A percentile compares a stretch with the other conserved stretches of the same genome.
These are phyloP conservation scores for Xylariales sp. DNA, from an alignment of 2,329 filamentous ascomycete genomes.

Conservation along the genomic window DNA sequence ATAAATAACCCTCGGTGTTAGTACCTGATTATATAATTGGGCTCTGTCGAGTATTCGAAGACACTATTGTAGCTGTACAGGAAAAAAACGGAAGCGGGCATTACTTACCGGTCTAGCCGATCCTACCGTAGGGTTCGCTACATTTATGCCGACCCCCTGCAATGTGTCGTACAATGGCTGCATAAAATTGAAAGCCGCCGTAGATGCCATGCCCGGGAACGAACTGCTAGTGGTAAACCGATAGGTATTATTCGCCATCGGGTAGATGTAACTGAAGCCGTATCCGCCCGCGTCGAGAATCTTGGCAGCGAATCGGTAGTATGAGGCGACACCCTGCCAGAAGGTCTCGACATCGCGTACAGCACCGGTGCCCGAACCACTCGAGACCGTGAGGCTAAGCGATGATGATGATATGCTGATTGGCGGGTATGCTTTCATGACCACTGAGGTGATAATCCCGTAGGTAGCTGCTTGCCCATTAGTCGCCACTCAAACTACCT, in stretches of 20 bases:
- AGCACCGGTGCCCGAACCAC: conserved; percentile 16
- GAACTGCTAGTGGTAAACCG: conserved; percentile 51
- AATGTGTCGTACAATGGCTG: conserved; percentile 51
- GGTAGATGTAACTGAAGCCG: conserved; percentile 53
- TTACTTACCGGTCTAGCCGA: conserved; percentile 38
- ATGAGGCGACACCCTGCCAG: conserved; percentile 50
- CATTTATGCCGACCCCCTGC: conserved; percentile 47
- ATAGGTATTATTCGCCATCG: conserved; percentile 45
- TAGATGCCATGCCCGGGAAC: conserved; percentile 45
- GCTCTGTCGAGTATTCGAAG: background rate
- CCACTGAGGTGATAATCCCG: conserved; percentile 48
- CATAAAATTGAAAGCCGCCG: conserved; percentile 46
- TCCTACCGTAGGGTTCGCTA: conserved; percentile 45
- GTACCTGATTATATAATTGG: background rate
- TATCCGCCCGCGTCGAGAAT: conserved; percentile 53
- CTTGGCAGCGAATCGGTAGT: conserved; percentile 50
- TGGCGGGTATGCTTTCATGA: conserved; percentile 49
- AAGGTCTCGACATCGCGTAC: conserved; percentile 42
- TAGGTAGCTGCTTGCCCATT: conserved; percentile 43
- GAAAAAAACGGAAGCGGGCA: background rate
- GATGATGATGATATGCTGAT: conserved; percentile 41
- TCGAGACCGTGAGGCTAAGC: conserved; percentile 40
- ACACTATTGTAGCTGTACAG: no score
- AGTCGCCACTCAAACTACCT: conserved; percentile 3
- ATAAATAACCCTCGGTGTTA: background rate